Evolutionary conservation across 305 asterid species (phyloP), one percentile per base, ranked within the genome.

Genomic region (Fraxinus nigra): DNA sequence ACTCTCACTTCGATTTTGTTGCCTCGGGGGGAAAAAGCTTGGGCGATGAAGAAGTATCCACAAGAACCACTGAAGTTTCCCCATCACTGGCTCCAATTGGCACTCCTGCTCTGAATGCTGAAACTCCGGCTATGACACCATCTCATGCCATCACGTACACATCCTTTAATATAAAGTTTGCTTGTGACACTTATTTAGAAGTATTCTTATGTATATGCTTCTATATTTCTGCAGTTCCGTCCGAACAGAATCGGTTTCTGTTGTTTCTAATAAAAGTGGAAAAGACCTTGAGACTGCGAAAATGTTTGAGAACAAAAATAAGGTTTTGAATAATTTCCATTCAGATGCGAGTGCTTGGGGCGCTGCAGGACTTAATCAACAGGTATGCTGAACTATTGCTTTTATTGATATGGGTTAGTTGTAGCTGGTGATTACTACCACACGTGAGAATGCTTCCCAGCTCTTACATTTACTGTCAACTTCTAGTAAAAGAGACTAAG

Each of bases 51-150:
- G 92, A 91, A 81, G 89, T 81, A 80, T 80, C 95, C 78, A 73
- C 90, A 51, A 91, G 86, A 80, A 34, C 81, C 9, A 20, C 85
- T 72, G 80, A 85, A 79, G 82, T 88, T 80, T 87, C 91, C n/a
- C 97, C 89, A 86, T 88, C 93, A 24, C 84, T 87, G 82, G 89
- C 89, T 70, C 96, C 96, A 20, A 89, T 88, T 85, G 97, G 95
- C 85, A 90, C 89, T 79, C 92, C 93, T 87, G 86, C 92, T 61
- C 81, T 85, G 78, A 92, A 84, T 90, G 77, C 86, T 79, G 97
- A 89, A 83, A 51, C 85, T 61, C 95, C 86, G 83, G 46, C 86
- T 38, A 89, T 81, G 46, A 84, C 56, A 16, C 79, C 79, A 75
- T 84, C 89, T 78, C 84, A 79, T 61, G 67, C 87, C 63, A 84